A percentile compares a stretch with the other conserved stretches of the same genome.
Evolutionary conservation across 768 basidiomycete species (phyloP).

Genomic region (Leccinum variicolor): DNA sequence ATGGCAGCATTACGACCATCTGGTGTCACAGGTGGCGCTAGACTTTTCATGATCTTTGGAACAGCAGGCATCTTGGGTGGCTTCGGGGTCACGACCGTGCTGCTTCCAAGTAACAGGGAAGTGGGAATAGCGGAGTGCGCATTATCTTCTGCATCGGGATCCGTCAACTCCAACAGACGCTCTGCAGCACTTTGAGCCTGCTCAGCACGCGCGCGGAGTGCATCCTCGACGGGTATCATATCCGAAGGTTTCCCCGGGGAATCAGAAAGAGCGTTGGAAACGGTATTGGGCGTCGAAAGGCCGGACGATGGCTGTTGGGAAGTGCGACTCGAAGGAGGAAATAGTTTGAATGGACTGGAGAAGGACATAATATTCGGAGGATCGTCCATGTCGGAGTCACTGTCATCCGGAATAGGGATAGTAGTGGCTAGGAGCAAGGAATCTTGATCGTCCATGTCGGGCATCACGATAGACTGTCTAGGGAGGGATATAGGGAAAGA

Average conservation of each 20-base stretch:
- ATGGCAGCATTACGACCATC: constrained; percentile 53
- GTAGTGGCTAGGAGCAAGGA: constrained; percentile 66
- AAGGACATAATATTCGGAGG: constrained; percentile 68
- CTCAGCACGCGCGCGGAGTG: constrained; percentile 79
- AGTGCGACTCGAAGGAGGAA: constrained; percentile 39
- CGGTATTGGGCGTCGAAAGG: constrained; percentile 44
- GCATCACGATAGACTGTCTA: constrained; percentile 44
- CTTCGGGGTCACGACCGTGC: constrained; percentile 38
- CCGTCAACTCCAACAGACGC: constrained; percentile 80
- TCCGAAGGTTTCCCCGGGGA: constrained; percentile 43
- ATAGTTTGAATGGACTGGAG: constrained; percentile 58
- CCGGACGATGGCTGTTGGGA: constrained; percentile 49
- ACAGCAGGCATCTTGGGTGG: constrained; percentile 33
- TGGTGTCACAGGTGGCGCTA: constrained; percentile 59
- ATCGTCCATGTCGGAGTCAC: constrained; percentile 60
- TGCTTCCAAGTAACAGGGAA: constrained; percentile 47
- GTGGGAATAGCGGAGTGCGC: constrained; percentile 53
- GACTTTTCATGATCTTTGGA: constrained; percentile 30
- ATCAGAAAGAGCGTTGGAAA: constrained; percentile 62
- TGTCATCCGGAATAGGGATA: constrained; percentile 74
- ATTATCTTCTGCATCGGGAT: constrained; percentile 63
- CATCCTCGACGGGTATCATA: constrained; percentile 71
- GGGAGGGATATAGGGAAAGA: constrained; percentile 28
- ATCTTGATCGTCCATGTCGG: constrained; percentile 47
- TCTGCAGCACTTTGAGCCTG: constrained; percentile 94